Base-by-base conservation (phyloP, 1,139 yeast species). In the Zhuliangozyma blackwelliae region DNA sequence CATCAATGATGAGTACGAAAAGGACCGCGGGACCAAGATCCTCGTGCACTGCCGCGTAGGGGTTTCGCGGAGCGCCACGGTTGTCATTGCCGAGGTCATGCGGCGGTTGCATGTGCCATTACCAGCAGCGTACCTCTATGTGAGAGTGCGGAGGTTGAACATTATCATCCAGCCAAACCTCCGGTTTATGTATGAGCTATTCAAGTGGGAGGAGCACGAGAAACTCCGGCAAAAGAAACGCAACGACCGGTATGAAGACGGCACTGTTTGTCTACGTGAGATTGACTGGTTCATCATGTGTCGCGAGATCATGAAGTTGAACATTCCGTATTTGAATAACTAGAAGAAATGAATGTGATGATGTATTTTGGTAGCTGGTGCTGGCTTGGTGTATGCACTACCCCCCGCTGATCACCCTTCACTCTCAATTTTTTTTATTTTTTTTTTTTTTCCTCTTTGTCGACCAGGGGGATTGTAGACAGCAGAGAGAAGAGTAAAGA, bases 281-380 rank as follows among this genome's bases (percentile, higher is more conserved):
- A 82, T 87, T 33, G 96, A 89, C 53, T 90, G 97, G 97, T 85
- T 79, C 54, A 72, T 85, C n/a, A 65, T 90, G 55, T 87, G 97
- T 57, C 75, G 95, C 32, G 95, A 89, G 51, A 86, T 90, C 42
- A 79, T 83, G 52, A 70, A 73, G 45, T 69, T 90, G 61, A 90
- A 90, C 59, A 71, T 72, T 46, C 85, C 83, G 1, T 82, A 79
- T 48, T 47, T 66, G 39, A 46, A 51, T 30, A 22, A 9, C 23
- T 22, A 9, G 10, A 22, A 7, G 3, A 22, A 22, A 22, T 22
- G 16, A 16, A 16, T 47, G 26, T 23, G 31, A 20, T 28, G 16
- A 12, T 19, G 20, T 32, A 10, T 30, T 33, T 27, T 30, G 28
- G 31, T 23, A 16, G 8, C 12, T 7, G 21, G n/a, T 16, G 12